A percentile compares a stretch with the other conserved stretches of the same genome.
These are phyloP conservation scores for Calonectria honghensis DNA, from an alignment of 2,329 filamentous ascomycete genomes.

Conservation along the genomic window DNA sequence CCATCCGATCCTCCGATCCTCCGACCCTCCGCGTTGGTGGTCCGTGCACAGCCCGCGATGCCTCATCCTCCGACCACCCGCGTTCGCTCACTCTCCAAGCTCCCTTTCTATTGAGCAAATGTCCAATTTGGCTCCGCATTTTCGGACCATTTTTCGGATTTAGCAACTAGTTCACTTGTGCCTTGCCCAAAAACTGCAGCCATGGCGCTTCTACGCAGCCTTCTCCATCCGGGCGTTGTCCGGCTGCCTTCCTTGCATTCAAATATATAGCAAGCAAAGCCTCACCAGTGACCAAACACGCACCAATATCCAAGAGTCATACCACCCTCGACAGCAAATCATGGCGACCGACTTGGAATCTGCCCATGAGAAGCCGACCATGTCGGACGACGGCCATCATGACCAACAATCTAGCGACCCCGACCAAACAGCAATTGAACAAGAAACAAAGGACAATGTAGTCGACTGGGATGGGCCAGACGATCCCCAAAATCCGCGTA, in stretches of 20 bases:
- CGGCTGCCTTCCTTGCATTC: slow-evolving; percentile 20
- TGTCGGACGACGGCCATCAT: slow-evolving; percentile 37
- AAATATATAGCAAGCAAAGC: slow-evolving; percentile 40
- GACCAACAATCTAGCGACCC: slow-evolving; percentile 41
- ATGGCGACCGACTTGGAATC: slow-evolving; percentile 43
- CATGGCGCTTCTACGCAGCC: slow-evolving; percentile 21
- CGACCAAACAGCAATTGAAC: slow-evolving; percentile 40
- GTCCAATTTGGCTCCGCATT: slow-evolving; percentile 32
- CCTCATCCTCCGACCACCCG: slow-evolving; percentile 29
- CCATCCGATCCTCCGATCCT: slow-evolving; percentile 40
- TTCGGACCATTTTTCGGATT: slow-evolving; percentile 37
- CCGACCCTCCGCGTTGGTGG: slow-evolving; percentile 6
- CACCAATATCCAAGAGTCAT: slow-evolving; percentile 21
- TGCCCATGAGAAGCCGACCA: slow-evolving; percentile 31
- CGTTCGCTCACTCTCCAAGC: no score
- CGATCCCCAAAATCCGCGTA: slow-evolving; percentile 80
- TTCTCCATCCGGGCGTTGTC: slow-evolving; percentile 34
- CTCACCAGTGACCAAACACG: slow-evolving; percentile 32
- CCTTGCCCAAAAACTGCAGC: slow-evolving; percentile 37
- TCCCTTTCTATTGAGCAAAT: slow-evolving; percentile 31
- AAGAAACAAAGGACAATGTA: slow-evolving; percentile 58
- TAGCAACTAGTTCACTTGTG: slow-evolving; percentile 31
- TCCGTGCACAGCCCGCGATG: no score
- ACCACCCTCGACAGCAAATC: slow-evolving; percentile 37
- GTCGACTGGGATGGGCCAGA: slow-evolving; percentile 83